These are phyloP conservation scores for Paramecium sexaurelia DNA, from an alignment of 73 alveolate species.

Conservation along the genomic window DNA sequence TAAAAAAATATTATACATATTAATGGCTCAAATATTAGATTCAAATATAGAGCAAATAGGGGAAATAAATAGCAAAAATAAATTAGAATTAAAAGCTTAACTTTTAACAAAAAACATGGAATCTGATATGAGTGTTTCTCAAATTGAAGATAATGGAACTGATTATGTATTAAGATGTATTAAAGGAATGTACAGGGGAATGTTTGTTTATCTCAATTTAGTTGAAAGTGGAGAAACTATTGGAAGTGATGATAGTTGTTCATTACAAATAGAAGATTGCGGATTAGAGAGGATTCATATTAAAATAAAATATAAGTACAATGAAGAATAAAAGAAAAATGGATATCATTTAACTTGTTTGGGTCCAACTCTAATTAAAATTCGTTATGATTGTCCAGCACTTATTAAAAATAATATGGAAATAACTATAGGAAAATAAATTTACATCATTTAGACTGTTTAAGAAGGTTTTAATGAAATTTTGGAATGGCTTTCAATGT, in stretches of 20 bases:
- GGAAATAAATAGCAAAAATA: not conserved
- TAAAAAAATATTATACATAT: not conserved
- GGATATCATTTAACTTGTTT: constrained; percentile 10
- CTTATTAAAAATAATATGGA: constrained; percentile 20
- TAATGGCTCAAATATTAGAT: not conserved
- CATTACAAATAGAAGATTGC: constrained; percentile 37
- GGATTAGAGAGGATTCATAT: constrained; percentile 29
- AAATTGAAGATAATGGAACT: constrained; percentile 57
- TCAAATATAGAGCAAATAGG: not conserved
- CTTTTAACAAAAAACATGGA: constrained; percentile 22
- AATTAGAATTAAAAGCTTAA: not conserved
- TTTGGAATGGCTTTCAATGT: not conserved
- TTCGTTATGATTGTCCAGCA: constrained; percentile 49
- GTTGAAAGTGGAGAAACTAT: constrained; percentile 65
- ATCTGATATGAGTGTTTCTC: constrained; percentile 14
- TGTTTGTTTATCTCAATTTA: constrained; percentile 42
- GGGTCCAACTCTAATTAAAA: constrained; percentile 26
- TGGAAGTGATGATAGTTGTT: constrained; percentile 56
- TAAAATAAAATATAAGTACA: not conserved
- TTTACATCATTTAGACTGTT: not conserved
- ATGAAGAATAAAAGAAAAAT: constrained; percentile 32
- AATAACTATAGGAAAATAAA: constrained; percentile 16
- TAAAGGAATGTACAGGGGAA: constrained; percentile 59
- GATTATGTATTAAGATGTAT: constrained; percentile 66
- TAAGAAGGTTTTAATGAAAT: constrained; percentile 1